Evolutionary conservation across 768 basidiomycete genomes (phyloP), one percentile per base, ranked within the genome.

Genomic region (Auriscalpium vulgare): DNA sequence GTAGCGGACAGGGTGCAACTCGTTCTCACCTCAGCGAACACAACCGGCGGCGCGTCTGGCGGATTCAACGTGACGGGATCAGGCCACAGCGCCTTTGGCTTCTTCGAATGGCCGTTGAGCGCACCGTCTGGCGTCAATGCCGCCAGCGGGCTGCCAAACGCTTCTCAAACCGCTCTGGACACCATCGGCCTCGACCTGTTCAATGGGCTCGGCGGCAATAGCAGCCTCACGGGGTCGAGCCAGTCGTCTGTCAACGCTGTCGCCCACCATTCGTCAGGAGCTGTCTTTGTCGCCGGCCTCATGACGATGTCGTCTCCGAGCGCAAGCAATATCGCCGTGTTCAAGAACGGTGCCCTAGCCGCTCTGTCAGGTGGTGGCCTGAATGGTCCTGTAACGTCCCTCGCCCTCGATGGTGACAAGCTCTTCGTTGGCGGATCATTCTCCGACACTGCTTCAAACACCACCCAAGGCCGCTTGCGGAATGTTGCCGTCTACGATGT

Each of bases 401-500:
- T 95, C 43, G 73, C 78, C n/a, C 63, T 87, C 36, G 71, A 77
- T 53, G 83, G 80, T 10, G 77, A 88, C 62, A 74, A 74, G 17
- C 69, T 98, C 10, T 97, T 79, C 67, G 83, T 95, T 43, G 95
- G 92, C n/a, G 97, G 97, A 1, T 74, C 83, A 0, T 99, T 99
- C 74, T 78, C 76, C 0, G 85, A 88, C 59, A 88, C 91, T 0
- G 68, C 69, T 1, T 72, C 76, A 6, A 71, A 76, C 14, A 81
- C 84, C 0, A 78, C 74, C 2, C 71, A 77, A 47, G 79, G 80
- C 53, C 72, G 69, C 37, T 71, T 92, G 37, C 69, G 69, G 46
- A 79, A 83, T 37, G 69, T 95, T 36, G 91, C 85, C 0, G 65
- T 81, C 53, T 97, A 93, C 68, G 79, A 93, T 60, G 72, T 91